These are phyloP conservation scores for Schizosaccharomyces octosporus DNA, from an alignment of 805 yeast species.

Conservation along the genomic window DNA sequence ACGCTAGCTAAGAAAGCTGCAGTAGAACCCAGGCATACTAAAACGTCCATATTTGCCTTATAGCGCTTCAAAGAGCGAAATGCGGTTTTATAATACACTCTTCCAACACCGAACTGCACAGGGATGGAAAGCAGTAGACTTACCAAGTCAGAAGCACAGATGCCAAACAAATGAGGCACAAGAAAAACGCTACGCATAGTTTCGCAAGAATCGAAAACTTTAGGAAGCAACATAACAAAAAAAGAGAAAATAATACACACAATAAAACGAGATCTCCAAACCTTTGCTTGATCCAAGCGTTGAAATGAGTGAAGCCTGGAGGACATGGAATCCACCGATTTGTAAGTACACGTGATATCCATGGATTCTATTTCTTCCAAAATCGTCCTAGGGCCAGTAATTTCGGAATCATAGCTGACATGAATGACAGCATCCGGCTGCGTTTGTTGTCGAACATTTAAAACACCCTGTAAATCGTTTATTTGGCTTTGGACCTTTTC, in stretches of 20 bases:
- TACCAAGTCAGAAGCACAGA: conserved; percentile 37
- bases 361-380: background rate
- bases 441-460: conserved; percentile 3
- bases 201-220: background rate
- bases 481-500: background rate
- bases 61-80: conserved; percentile 39
- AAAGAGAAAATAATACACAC: conserved; percentile 31
- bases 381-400: background rate
- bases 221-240: conserved; percentile 25
- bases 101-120: conserved; percentile 45
- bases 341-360: background rate
- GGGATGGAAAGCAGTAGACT: conserved; percentile 33
- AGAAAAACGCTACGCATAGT: conserved; percentile 1
- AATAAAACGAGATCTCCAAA: conserved; percentile 39
- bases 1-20: conserved; percentile 58
- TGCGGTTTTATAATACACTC: conserved; percentile 39
- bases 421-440: conserved; percentile 6
- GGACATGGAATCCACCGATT: background rate
- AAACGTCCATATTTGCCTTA: conserved; percentile 75
- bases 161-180: conserved; percentile 27
- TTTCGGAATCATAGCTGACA: background rate
- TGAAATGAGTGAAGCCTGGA: conserved; percentile 44
- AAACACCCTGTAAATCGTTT: background rate
- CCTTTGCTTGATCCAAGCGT: conserved; percentile 42
- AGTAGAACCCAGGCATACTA: conserved; percentile 60